Evolutionary conservation across 2,329 filamentous ascomycete genomes (phyloP).

Genomic region (Fusarium poae): DNA sequence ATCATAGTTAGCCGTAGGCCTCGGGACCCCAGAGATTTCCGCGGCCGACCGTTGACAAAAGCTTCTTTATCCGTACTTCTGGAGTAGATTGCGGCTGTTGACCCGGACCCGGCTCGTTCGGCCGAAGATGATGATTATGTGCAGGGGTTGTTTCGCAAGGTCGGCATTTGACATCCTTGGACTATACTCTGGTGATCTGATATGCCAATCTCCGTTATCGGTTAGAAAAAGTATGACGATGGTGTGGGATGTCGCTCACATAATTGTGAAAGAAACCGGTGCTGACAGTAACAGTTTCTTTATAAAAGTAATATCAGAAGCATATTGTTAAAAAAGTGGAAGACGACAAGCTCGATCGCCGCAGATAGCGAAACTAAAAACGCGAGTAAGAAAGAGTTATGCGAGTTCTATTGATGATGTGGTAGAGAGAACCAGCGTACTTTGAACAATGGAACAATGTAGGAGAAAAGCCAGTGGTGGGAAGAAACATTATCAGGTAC

Average conservation of each 20-base stretch:
- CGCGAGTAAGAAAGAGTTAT: neutral
- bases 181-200: neutral
- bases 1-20: neutral
- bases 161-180: neutral
- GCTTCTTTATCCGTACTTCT: neutral
- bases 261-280: neutral
- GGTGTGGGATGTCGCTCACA: neutral
- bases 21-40: neutral
- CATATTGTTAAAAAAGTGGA: neutral
- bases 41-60: constrained; percentile 16
- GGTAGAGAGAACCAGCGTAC: neutral
- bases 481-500: no score
- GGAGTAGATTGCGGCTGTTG: neutral
- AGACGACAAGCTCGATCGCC: neutral
- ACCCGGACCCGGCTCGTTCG: constrained; percentile 11
- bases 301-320: neutral
- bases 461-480: neutral
- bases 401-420: neutral
- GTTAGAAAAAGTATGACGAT: neutral
- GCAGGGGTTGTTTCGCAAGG: neutral
- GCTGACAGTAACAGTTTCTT: neutral
- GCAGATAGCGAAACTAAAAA: neutral
- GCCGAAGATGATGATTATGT: neutral
- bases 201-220: neutral
- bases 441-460: neutral